Evolutionary conservation across 1,284 basidiomycete species (phyloP).

Genomic region (Ceratobasidium sp.): DNA sequence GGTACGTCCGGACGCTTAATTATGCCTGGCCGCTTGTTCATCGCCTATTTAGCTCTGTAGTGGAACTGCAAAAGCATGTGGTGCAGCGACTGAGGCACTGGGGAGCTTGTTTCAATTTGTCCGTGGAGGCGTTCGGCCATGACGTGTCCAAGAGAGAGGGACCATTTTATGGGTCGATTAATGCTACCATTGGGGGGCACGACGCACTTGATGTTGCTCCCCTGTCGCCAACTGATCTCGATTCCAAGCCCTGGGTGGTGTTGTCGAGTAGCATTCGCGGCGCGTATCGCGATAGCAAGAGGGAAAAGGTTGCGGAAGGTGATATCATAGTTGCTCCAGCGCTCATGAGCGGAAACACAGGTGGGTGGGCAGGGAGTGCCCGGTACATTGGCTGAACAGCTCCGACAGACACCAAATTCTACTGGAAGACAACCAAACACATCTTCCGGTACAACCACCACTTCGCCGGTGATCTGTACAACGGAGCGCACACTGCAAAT

Average conservation of each 20-base stretch:
- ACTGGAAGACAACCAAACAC: constrained; percentile 63
- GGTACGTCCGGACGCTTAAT: constrained; percentile 52
- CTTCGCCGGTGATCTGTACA: constrained; percentile 41
- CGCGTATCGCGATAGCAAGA: constrained; percentile 35
- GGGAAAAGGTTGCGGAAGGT: constrained; percentile 37
- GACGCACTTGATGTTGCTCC: constrained; percentile 66
- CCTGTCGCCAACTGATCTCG: constrained; percentile 61
- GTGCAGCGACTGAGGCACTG: constrained; percentile 58
- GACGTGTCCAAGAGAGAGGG: constrained; percentile 39
- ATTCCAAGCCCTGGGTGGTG: constrained; percentile 58
- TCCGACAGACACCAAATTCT: constrained; percentile 62
- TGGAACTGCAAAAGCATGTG: constrained; percentile 60
- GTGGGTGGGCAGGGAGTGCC: constrained; percentile 44
- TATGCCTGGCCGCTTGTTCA: not conserved
- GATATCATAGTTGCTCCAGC: constrained; percentile 62
- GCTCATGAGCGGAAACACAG: constrained; percentile 62
- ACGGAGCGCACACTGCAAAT: constrained; percentile 71
- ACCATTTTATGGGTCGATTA: constrained; percentile 51
- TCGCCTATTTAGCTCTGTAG: constrained; percentile 57
- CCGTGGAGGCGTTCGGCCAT: constrained; percentile 64
- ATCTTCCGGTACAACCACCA: constrained; percentile 65
- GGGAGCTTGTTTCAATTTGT: constrained; percentile 63
- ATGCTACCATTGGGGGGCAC: constrained; percentile 58
- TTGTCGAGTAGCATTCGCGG: constrained; percentile 64
- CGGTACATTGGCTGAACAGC: not conserved